Conservation (phyloP, 1,284 basidiomycete species). For the Sphagnurus paluster region DNA sequence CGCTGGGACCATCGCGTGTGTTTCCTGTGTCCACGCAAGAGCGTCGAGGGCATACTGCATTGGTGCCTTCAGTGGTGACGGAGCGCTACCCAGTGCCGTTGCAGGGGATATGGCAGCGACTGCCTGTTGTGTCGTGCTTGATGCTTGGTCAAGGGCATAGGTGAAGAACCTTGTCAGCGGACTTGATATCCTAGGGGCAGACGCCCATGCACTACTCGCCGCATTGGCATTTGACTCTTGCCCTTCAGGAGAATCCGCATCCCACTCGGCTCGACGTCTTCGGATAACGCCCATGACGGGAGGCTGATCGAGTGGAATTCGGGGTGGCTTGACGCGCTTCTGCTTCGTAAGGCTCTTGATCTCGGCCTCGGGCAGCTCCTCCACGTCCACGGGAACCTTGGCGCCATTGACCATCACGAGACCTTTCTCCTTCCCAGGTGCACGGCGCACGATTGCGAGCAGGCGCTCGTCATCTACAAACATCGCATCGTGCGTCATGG, state of each 20-base stretch:
- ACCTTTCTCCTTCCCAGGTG: constrained; percentile 74
- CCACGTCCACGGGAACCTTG: constrained; percentile 84
- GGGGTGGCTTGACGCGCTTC: constrained; percentile 84
- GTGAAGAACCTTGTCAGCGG: constrained; percentile 74
- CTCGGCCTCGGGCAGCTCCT: constrained; percentile 89
- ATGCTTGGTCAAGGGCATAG: constrained; percentile 72
- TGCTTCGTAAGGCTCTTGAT: constrained; percentile 80
- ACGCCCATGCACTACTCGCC: constrained; percentile 38
- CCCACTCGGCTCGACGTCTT: constrained; percentile 67
- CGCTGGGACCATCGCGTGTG: constrained; percentile 60
- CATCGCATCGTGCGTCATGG: constrained; percentile 84
- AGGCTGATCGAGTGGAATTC: constrained; percentile 91
- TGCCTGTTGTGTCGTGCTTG: constrained; percentile 68
- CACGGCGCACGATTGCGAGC: constrained; percentile 75
- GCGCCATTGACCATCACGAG: constrained; percentile 90
- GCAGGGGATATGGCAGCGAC: constrained; percentile 71
- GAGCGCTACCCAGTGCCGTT: constrained; percentile 40
- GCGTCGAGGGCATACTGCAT: constrained; percentile 82
- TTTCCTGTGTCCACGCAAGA: constrained; percentile 75
- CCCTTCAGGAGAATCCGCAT: constrained; percentile 36
- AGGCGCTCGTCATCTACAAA: constrained; percentile 78
- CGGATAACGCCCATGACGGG: constrained; percentile 77
- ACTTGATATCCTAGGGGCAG: constrained; percentile 64
- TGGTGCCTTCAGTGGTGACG: constrained; percentile 58
- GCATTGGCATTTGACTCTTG: constrained; percentile 21